phyloP scores from a whole-genome alignment of 2,329 filamentous ascomycete genomes.

The Fusarium falciforme region DNA sequence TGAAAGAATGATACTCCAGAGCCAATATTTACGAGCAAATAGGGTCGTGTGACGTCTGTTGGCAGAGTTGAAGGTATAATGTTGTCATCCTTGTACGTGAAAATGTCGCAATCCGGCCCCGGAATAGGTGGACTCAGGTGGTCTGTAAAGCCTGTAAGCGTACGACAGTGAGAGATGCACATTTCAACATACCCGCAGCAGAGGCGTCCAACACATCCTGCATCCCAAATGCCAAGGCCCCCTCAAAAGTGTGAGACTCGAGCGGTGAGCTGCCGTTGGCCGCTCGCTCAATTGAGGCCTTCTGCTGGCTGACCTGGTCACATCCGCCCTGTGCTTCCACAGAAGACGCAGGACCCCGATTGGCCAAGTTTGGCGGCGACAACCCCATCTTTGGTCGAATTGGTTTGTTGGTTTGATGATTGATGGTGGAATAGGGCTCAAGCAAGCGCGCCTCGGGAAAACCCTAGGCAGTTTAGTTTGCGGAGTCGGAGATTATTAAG shows the following conservation, averaged over 20 bases:
- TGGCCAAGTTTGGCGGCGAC: neutral
- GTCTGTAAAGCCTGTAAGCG: neutral
- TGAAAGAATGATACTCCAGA: slow-evolving; percentile 98
- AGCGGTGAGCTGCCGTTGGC: neutral
- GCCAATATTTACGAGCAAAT: slow-evolving; percentile 97
- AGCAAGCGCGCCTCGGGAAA: neutral
- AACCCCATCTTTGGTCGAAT: neutral
- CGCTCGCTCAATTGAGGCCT: neutral
- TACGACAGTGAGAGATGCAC: rapidly evolving
- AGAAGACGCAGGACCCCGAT: neutral
- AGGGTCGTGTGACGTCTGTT: slow-evolving; percentile 85
- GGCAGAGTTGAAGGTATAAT: slow-evolving; percentile 89
- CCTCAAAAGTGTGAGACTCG: neutral
- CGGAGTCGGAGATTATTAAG: neutral
- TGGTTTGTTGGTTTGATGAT: neutral
- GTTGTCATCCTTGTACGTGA: slow-evolving; percentile 90
- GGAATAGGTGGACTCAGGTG: slow-evolving; percentile 14
- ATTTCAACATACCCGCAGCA: slow-evolving; percentile 8
- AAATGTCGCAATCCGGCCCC: slow-evolving; percentile 75
- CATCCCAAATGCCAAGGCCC: neutral
- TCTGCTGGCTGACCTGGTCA: neutral
- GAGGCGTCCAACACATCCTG: slow-evolving; percentile 17
- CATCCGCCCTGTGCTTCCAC: neutral
- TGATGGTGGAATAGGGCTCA: neutral
- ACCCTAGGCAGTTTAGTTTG: neutral